Evolutionary conservation across 2,329 filamentous ascomycete genomes (phyloP), one percentile per base, ranked within the genome.

Genomic region (Sporothrix sp.): DNA sequence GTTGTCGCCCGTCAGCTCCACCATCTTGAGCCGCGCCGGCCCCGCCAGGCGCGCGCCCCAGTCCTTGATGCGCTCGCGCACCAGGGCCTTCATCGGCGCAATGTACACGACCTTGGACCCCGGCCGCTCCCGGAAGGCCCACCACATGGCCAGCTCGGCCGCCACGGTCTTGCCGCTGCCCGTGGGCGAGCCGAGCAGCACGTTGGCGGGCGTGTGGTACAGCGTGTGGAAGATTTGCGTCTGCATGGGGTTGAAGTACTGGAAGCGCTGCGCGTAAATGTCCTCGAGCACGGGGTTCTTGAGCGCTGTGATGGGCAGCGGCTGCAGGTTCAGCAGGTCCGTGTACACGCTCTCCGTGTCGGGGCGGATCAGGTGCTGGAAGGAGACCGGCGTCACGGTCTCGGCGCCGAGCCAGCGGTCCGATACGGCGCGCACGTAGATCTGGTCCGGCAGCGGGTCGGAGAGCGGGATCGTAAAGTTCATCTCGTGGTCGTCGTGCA

Each of bases 161-260:
- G 94, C 93, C 36, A 98, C 86, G 0, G 94, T 98, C 72, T 98
- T 98, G 52, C 93, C 93, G 73, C 89, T 95, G 52, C 93, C 93
- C 0, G 94, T 98, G 0, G 93, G 94, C 2, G 93, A 97, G 7
- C 94, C 93, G 8, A 98, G 77, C 3, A 98, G 76, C 4, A 98
- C 90, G 62, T 98, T 98, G 40, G 87, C 84, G 7, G 85, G 68
- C 0, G 93, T 96, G 63, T 97, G 85, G 58, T 98, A 98, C 30
- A 98, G 77, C 13, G 88, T 91, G 62, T 98, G 93, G 68, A 98
- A 98, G 47, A 98, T 88, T 62, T 98, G 93, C 0, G 93, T 97
- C 66, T 98, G 93, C 94, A 98, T 97, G 0, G 93, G 93, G 63
- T 98, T 98, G 75, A 98, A 98, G 67, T 84, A 98, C 57, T 93